These are phyloP conservation scores for Saccharomyces hybrid DNA, from an alignment of 1,139 yeast species.

Conservation along the genomic window DNA sequence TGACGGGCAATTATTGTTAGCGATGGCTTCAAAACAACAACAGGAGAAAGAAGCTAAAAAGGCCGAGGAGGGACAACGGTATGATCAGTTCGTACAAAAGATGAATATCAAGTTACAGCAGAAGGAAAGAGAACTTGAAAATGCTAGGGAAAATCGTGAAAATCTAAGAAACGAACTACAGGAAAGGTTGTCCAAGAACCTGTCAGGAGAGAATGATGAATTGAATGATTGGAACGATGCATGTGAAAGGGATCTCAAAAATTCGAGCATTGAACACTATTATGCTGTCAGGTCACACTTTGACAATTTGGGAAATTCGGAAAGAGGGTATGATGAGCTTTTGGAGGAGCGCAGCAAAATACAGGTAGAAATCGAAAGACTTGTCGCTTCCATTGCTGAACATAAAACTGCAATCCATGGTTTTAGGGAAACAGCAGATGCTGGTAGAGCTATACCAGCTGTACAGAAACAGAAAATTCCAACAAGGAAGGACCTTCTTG, in stretches of 20 bases:
- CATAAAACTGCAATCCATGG: not conserved
- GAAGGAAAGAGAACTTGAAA: conserved; percentile 29
- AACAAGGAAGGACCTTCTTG: conserved; percentile 8
- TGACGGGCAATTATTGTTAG: conserved; percentile 37
- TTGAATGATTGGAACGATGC: conserved; percentile 11
- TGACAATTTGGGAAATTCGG: not conserved
- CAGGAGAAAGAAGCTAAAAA: not conserved
- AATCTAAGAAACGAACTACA: conserved; percentile 19
- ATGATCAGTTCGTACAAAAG: not conserved
- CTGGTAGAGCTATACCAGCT: not conserved
- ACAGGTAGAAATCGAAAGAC: not conserved
- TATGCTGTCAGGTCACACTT: not conserved
- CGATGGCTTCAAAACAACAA: conserved; percentile 12
- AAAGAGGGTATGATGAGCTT: not conserved
- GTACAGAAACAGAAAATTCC: not conserved
- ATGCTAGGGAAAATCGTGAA: conserved; percentile 13
- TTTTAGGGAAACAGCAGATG: not conserved
- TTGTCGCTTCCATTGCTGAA: not conserved
- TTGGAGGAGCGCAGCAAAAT: not conserved
- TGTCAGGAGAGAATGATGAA: conserved; percentile 9
- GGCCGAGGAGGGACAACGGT: conserved; percentile 9
- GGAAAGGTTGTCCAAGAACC: conserved; percentile 6
- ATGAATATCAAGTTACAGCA: not conserved
- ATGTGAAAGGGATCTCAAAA: not conserved
- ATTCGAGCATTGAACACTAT: not conserved